phyloP scores from a whole-genome alignment of 768 basidiomycete genomes.

The Russula lepida region DNA sequence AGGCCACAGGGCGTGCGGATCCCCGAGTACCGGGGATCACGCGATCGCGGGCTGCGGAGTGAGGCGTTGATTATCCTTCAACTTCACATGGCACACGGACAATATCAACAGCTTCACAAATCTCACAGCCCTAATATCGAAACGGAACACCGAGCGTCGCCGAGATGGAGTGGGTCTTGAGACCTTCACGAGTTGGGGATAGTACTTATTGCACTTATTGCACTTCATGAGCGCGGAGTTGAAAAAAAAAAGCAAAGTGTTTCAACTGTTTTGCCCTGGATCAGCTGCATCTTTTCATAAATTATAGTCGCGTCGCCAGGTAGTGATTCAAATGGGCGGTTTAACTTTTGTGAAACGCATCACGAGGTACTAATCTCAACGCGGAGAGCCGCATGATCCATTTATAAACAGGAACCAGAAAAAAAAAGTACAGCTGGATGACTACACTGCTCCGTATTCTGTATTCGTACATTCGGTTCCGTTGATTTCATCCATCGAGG shows the following conservation, averaged over 20 bases:
- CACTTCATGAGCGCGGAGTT: not conserved
- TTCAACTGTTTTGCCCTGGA: not conserved
- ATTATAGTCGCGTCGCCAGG: not conserved
- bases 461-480: not conserved
- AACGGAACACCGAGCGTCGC: not conserved
- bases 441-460: not conserved
- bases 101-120: not conserved
- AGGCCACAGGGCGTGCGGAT: not conserved
- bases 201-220: not conserved
- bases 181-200: not conserved
- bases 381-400: not conserved
- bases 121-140: not conserved
- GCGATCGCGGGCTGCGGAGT: not conserved
- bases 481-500: not conserved
- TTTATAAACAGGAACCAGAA: not conserved
- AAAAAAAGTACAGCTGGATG: not conserved
- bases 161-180: not conserved
- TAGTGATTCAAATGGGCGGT: not conserved
- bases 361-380: not conserved
- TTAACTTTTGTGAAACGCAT: not conserved
- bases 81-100: not conserved
- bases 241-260: not conserved
- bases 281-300: not conserved
- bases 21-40: not conserved
- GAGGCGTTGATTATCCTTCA: not conserved